Evolutionary conservation across 805 yeast genomes (phyloP).

Genomic region (Spathaspora girioi): DNA sequence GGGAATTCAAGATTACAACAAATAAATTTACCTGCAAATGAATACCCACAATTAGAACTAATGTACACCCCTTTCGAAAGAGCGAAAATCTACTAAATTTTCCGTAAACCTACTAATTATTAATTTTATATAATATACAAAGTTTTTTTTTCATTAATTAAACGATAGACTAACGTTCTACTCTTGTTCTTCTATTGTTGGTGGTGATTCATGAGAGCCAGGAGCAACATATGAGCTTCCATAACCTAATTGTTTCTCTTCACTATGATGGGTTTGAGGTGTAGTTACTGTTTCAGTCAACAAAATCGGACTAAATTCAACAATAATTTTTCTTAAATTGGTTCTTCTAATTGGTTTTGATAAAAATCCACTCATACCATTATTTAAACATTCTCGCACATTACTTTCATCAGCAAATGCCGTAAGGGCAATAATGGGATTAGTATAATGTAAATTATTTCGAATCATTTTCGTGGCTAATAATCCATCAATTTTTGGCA

Average conservation of each 20-base stretch:
- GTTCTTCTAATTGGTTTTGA: slow-evolving; percentile 82
- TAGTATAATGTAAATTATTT: slow-evolving; percentile 50
- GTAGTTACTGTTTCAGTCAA: slow-evolving; percentile 23
- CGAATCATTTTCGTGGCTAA: slow-evolving; percentile 77
- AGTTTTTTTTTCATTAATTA: neutral
- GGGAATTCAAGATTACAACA: slow-evolving; percentile 4
- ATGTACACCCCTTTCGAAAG: slow-evolving; percentile 1
- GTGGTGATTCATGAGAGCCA: neutral
- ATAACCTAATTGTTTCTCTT: slow-evolving; percentile 25
- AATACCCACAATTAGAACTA: slow-evolving; percentile 1
- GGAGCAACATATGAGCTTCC: slow-evolving; percentile 8
- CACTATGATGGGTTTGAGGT: slow-evolving; percentile 25
- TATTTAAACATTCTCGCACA: slow-evolving; percentile 75
- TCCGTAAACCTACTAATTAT: neutral
- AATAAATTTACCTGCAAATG: neutral
- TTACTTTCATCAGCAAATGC: slow-evolving; percentile 95
- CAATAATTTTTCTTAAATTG: slow-evolving; percentile 56
- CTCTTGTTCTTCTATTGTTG: neutral
- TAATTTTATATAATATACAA: neutral
- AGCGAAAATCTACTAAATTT: no score
- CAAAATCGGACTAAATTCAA: slow-evolving; percentile 40
- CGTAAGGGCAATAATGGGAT: slow-evolving; percentile 90
- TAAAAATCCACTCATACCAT: slow-evolving; percentile 92
- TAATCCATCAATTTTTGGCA: slow-evolving; percentile 92
- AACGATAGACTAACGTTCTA: no score